These are phyloP conservation scores for Choanephora cucurbitarum DNA, from an alignment of 371 early-diverging fungal genomes.

Conservation along the genomic window DNA sequence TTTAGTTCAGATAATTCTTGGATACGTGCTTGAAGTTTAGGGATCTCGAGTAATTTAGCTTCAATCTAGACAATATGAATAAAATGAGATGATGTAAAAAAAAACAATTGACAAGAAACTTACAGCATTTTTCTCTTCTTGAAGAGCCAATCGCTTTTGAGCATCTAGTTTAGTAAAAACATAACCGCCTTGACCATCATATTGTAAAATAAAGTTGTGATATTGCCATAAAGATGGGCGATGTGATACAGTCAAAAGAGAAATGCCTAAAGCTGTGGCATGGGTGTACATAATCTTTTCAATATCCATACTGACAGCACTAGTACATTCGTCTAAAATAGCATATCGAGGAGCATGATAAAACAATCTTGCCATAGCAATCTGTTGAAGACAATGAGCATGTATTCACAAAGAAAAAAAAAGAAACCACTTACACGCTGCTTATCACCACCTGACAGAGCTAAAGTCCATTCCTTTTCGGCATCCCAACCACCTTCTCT, in stretches of 20 bases:
- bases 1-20: constrained; percentile 54
- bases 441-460: constrained; percentile 85
- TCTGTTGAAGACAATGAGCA: constrained; percentile 23
- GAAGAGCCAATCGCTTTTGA: constrained; percentile 79
- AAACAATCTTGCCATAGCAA: constrained; percentile 89
- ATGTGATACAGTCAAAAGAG: constrained; percentile 87
- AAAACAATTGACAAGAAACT: too few species aligned
- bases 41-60: constrained; percentile 70
- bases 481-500: constrained; percentile 90
- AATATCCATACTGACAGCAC: constrained; percentile 89
- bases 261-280: constrained; percentile 82
- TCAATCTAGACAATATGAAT: constrained; percentile 51
- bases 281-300: constrained; percentile 91
- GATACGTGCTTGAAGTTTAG: constrained; percentile 70
- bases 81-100: neutral
- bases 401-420: neutral
- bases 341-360: constrained; percentile 91
- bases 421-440: constrained; percentile 62
- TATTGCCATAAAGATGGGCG: constrained; percentile 87
- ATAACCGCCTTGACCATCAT: constrained; percentile 90
- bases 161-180: constrained; percentile 87
- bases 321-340: constrained; percentile 91
- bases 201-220: constrained; percentile 83
- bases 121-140: constrained; percentile 68
- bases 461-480: constrained; percentile 84